A percentile compares a stretch with the other conserved stretches of the same genome.
Conservation (phyloP, 2,329 filamentous ascomycete species). For the Zymoseptoria crescenta region DNA sequence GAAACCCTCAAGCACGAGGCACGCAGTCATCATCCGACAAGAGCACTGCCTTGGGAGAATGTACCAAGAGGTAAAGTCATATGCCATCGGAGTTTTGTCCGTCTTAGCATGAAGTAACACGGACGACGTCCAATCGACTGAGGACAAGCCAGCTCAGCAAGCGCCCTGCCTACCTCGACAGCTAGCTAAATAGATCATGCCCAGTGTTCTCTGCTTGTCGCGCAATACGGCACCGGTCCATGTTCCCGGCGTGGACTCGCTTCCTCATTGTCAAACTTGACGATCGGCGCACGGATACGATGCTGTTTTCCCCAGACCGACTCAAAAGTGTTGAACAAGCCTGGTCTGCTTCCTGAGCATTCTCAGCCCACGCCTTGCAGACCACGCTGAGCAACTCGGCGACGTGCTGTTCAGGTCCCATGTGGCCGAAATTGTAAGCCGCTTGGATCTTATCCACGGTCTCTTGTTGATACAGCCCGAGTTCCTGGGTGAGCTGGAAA, state of each 20-base stretch:
- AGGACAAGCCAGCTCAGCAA: no score
- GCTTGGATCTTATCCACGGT: constrained; percentile 22
- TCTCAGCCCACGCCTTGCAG: constrained; percentile 24
- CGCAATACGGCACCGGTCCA: constrained; percentile 6
- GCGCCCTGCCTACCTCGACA: no score
- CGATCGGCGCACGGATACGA: constrained; percentile 22
- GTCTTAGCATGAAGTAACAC: no score
- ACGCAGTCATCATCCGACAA: no score
- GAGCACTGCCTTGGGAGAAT: no score
- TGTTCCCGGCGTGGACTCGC: constrained; percentile 7
- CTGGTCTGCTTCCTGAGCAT: constrained; percentile 18
- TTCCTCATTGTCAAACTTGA: constrained; percentile 15
- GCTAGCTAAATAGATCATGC: no score
- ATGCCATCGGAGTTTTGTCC: no score
- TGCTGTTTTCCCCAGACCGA: constrained; percentile 22
- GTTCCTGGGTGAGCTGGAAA: constrained; percentile 25
- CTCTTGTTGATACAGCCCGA: constrained; percentile 28
- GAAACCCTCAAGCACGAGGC: no score
- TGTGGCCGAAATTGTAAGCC: constrained; percentile 22
- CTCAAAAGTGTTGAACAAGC: constrained; percentile 13
- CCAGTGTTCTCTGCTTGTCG: no score
- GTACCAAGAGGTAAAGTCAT: no score
- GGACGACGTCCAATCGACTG: no score
- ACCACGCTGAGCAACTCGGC: constrained; percentile 25
- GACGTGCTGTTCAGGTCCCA: constrained; percentile 27